phyloP scores from a whole-genome alignment of 2,329 filamentous ascomycete species.

The Ustulina deusta region DNA sequence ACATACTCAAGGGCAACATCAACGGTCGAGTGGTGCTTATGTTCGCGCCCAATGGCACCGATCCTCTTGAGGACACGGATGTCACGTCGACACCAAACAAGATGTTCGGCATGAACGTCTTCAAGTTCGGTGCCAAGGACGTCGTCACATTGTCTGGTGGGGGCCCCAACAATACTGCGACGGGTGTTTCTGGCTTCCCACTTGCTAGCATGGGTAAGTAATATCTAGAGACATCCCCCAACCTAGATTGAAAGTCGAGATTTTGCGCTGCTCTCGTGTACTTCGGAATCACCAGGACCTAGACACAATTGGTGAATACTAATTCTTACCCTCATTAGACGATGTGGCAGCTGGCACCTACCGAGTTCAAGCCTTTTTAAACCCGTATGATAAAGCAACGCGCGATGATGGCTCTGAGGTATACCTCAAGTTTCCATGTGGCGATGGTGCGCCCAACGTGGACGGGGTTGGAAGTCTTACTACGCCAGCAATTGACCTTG shows the following conservation, averaged over 20 bases:
- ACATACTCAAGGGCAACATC: constrained; percentile 34
- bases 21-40: constrained; percentile 45
- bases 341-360: constrained; percentile 39
- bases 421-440: constrained; percentile 41
- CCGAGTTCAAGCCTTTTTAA: constrained; percentile 43
- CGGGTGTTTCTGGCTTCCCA: constrained; percentile 40
- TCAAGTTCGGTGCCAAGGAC: constrained; percentile 35
- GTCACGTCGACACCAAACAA: constrained; percentile 42
- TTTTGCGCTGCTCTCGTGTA: background rate
- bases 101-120: constrained; percentile 44
- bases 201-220: constrained; percentile 36
- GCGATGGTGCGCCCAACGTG: constrained; percentile 41
- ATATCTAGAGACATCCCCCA: background rate
- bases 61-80: constrained; percentile 43
- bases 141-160: constrained; percentile 35
- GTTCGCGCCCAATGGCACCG: constrained; percentile 43
- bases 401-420: constrained; percentile 41
- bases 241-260: background rate
- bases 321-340: constrained; percentile 21
- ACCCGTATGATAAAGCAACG: constrained; percentile 38
- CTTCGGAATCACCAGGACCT: too few species aligned
- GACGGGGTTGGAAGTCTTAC: constrained; percentile 40
- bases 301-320: background rate
- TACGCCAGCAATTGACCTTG: constrained; percentile 38
- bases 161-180: constrained; percentile 22